A percentile compares a stretch with the other conserved stretches of the same genome.
Conservation (phyloP, 768 basidiomycete genomes). For the Ramaria sp. region DNA sequence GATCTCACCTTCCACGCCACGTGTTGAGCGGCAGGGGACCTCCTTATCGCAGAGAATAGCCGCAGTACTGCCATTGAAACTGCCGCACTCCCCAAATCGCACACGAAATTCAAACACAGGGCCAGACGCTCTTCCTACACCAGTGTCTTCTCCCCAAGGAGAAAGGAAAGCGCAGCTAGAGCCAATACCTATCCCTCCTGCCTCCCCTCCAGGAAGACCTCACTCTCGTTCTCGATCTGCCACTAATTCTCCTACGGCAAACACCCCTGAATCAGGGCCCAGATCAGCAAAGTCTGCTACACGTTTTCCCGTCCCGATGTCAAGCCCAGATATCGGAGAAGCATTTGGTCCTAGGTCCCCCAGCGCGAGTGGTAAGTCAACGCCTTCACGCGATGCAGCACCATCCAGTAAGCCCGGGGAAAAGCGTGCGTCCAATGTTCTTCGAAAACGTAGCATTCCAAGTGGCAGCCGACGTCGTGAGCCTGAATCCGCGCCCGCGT, state of each 20-base stretch:
- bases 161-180: not conserved
- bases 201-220: not conserved
- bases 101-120: not conserved
- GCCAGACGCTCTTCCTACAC: not conserved
- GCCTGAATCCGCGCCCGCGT: not conserved
- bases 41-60: not conserved
- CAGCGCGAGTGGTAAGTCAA: not conserved
- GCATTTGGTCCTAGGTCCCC: not conserved
- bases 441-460: conserved; percentile 3
- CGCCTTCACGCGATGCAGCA: not conserved
- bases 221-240: not conserved
- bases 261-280: not conserved
- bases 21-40: not conserved
- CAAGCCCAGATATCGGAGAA: no score
- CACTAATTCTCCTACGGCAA: not conserved
- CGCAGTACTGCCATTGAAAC: not conserved
- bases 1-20: not conserved
- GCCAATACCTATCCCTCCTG: no score
- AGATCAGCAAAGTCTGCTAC: not conserved
- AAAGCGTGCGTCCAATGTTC: conserved; percentile 4
- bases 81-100: not conserved
- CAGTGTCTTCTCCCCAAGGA: not conserved
- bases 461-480: not conserved
- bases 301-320: not conserved
- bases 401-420: not conserved